Conservation (phyloP, 176 grass and related monocot species). For the Panicum miliaceum region DNA sequence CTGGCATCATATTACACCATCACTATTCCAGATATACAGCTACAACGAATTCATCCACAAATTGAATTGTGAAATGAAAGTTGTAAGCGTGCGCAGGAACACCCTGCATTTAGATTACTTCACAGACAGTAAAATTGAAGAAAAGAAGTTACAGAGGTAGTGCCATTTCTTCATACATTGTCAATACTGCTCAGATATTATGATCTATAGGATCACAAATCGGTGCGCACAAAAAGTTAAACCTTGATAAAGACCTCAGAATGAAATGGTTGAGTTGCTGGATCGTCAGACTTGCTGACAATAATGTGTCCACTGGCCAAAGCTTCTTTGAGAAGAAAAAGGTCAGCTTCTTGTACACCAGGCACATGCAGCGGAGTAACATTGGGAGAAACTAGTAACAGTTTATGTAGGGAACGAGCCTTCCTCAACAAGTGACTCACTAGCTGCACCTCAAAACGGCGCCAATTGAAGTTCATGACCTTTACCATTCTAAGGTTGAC, state of each 20-base stretch:
- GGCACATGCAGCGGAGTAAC: not conserved
- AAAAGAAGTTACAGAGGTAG: no score
- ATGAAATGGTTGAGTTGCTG: not conserved
- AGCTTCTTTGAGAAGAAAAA: not conserved
- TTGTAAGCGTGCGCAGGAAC: no score
- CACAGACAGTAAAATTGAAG: no score
- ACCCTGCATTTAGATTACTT: no score
- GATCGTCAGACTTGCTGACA: not conserved
- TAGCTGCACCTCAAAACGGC: not conserved
- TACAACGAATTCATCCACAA: no score
- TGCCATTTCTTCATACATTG: not conserved
- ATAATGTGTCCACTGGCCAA: not conserved
- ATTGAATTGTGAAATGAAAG: no score
- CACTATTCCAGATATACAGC: no score
- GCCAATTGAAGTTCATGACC: conserved; percentile 4
- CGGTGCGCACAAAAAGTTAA: not conserved
- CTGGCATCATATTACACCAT: no score
- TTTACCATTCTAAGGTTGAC: not conserved
- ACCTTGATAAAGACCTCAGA: not conserved
- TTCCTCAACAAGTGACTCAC: not conserved
- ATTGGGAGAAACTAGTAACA: not conserved
- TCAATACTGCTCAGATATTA: not conserved
- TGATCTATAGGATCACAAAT: not conserved
- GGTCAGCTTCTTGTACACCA: not conserved
- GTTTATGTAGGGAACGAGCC: not conserved